A percentile compares a stretch with the other conserved stretches of the same genome.
phyloP scores from a whole-genome alignment of 371 early-diverging fungal genomes.

The Lichtheimia ornata region DNA sequence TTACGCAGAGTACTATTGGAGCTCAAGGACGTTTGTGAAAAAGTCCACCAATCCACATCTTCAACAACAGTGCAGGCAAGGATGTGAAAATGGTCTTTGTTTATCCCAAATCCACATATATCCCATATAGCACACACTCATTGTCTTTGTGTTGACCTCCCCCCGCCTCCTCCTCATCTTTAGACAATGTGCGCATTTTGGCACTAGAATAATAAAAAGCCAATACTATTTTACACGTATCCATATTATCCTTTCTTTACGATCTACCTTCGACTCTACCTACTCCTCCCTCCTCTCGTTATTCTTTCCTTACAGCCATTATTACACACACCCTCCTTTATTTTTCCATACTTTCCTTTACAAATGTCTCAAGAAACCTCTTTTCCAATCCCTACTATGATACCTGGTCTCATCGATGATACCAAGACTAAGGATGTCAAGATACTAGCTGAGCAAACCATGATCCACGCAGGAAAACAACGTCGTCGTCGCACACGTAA shows the following conservation, averaged over 20 bases:
- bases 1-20: constrained; percentile 55
- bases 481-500: constrained; percentile 20
- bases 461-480: neutral
- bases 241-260: neutral
- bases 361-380: too few relatives aligned
- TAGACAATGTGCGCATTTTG: too few relatives aligned
- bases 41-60: constrained; percentile 14
- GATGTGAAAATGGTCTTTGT: neutral
- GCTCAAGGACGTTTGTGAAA: constrained; percentile 50
- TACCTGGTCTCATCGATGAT: too few relatives aligned
- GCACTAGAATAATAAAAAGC: too few relatives aligned
- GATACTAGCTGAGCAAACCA: neutral
- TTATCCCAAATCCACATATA: too few relatives aligned
- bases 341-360: too few relatives aligned
- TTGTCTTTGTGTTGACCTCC: neutral
- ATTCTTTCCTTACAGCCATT: neutral
- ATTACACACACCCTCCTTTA: neutral
- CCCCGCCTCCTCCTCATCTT: neutral
- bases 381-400: too few relatives aligned
- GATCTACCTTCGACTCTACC: neutral
- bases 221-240: too few relatives aligned
- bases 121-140: too few relatives aligned
- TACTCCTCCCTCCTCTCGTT: neutral
- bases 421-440: too few relatives aligned
- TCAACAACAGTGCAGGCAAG: constrained; percentile 1